These are phyloP conservation scores for Phytophthora pluvialis DNA, from an alignment of 352 stramenopile genomes.

Conservation along the genomic window DNA sequence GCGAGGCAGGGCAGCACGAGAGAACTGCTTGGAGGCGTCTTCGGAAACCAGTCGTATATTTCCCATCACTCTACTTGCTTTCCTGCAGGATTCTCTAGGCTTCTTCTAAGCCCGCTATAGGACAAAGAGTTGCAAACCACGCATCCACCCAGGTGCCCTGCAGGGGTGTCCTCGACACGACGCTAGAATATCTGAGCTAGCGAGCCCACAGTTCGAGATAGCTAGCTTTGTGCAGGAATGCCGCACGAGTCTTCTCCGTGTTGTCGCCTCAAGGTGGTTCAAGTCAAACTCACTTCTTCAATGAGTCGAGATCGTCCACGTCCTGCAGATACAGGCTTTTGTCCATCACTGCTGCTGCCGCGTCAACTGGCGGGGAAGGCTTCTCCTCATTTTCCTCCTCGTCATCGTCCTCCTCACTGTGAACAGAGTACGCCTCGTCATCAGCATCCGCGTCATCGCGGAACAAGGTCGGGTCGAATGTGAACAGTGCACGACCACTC, in stretches of 20 bases:
- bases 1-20: conserved; percentile 1
- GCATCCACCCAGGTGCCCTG: conserved; percentile 7
- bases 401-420: conserved; percentile 60
- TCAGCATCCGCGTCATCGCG: conserved; percentile 90
- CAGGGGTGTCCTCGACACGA: conserved; percentile 15
- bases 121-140: conserved; percentile 26
- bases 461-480: conserved; percentile 91
- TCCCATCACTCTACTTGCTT: conserved; percentile 34
- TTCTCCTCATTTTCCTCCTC: conserved; percentile 56
- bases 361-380: conserved; percentile 46
- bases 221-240: conserved; percentile 24
- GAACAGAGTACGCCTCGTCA: conserved; percentile 83
- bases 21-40: conserved; percentile 8
- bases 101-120: conserved; percentile 27
- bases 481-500: conserved; percentile 92
- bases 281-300: conserved; percentile 67
- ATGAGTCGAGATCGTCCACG: conserved; percentile 72
- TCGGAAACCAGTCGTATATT: conserved; percentile 39
- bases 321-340: conserved; percentile 88
- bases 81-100: conserved; percentile 27
- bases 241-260: conserved; percentile 13
- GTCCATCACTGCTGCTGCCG: conserved; percentile 72
- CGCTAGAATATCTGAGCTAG: conserved; percentile 22
- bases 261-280: conserved; percentile 7
- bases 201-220: conserved; percentile 17